A percentile compares a stretch with the other conserved stretches of the same genome.
Conservation (phyloP, 306 rosid genomes). For the Trifolium subterraneum region DNA sequence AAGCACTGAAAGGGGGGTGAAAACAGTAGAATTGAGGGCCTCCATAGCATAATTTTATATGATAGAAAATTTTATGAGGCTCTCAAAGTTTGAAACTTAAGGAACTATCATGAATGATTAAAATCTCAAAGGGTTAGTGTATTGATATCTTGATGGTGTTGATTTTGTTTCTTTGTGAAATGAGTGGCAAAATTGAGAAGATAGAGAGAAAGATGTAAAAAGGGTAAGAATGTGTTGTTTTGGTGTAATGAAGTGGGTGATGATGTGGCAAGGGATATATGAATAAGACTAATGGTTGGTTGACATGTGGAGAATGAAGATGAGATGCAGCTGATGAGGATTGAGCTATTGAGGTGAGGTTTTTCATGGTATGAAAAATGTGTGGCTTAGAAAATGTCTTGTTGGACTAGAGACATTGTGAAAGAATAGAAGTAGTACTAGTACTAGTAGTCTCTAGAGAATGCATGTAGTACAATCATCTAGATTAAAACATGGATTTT, state of each 20-base stretch:
- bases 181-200: conserved; percentile 39
- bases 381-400: conserved; percentile 42
- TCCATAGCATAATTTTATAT: conserved; percentile 80
- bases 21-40: conserved; percentile 87
- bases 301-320: conserved; percentile 46
- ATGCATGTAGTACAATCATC: conserved; percentile 30
- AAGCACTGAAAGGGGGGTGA: conserved; percentile 81
- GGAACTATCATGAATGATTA: conserved; percentile 31
- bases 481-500: background rate
- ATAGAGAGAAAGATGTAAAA: background rate
- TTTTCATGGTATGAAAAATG: conserved; percentile 28
- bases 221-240: conserved; percentile 28
- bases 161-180: conserved; percentile 31
- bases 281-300: conserved; percentile 16
- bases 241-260: conserved; percentile 35
- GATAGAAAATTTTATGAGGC: conserved; percentile 24
- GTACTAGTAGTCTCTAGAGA: background rate
- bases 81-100: conserved; percentile 12
- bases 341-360: conserved; percentile 32
- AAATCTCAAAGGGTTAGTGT: conserved; percentile 16
- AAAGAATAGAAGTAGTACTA: conserved; percentile 4
- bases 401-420: background rate
- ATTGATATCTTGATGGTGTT: conserved; percentile 14
- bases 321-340: conserved; percentile 48
- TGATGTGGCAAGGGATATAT: conserved; percentile 45